Conservation (phyloP, 148 eudicot species). For the Limonium bicolor region DNA sequence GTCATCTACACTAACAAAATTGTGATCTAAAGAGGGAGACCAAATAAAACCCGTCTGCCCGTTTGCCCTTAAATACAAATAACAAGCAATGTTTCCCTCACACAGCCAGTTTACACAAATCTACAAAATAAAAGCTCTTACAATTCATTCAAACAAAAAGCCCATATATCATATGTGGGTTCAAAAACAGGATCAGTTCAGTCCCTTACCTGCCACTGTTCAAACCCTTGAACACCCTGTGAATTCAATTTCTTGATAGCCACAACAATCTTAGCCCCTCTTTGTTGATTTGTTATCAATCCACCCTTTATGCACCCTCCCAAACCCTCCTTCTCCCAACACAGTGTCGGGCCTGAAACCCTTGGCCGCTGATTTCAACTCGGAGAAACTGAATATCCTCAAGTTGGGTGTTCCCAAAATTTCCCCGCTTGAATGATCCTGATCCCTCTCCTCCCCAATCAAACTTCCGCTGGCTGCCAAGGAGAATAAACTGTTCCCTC, state of each 20-base stretch:
- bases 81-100: too few species aligned
- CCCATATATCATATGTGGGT: too few species aligned
- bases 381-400: conserved; percentile 41
- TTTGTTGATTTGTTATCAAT: conserved; percentile 36
- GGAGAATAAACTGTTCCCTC: conserved; percentile 26
- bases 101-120: too few species aligned
- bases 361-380: conserved; percentile 44
- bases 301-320: conserved; percentile 69
- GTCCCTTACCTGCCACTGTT: conserved; percentile 69
- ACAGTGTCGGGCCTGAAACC: conserved; percentile 44
- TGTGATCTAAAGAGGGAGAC: too few species aligned
- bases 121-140: too few species aligned
- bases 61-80: too few species aligned
- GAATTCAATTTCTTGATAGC: conserved; percentile 70
- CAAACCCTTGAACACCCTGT: conserved; percentile 61
- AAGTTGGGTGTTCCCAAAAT: conserved; percentile 36
- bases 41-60: too few species aligned
- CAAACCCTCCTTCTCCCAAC: conserved; percentile 74
- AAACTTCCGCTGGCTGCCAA: conserved; percentile 12
- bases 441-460: conserved; percentile 7
- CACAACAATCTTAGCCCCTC: conserved; percentile 44
- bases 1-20: too few species aligned
- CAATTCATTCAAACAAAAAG: too few species aligned
- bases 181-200: too few species aligned
- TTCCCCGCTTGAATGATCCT: conserved; percentile 27